Conservation (phyloP, 345 rosid species). For the Anastatica hierochuntica region DNA sequence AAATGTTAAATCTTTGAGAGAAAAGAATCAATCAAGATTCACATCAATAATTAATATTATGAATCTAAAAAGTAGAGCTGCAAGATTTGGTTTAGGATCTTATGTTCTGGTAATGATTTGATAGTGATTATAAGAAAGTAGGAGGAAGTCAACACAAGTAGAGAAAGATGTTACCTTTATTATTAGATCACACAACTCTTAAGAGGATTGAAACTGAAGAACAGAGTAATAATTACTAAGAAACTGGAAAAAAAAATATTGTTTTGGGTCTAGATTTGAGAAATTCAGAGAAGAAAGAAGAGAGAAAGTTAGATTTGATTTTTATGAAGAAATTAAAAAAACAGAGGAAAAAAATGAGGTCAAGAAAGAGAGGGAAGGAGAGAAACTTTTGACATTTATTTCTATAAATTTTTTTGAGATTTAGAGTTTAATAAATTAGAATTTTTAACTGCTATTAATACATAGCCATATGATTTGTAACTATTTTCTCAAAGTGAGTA, state of each 20-base stretch:
- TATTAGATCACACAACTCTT: conserved; percentile 1
- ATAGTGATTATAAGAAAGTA: neutral
- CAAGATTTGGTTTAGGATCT: conserved; percentile 16
- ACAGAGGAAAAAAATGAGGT: neutral
- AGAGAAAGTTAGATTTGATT: conserved; percentile 5
- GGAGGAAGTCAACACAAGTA: neutral
- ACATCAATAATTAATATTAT: no score
- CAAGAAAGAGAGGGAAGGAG: conserved; percentile 10
- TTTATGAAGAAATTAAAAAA: neutral
- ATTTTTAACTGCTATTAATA: neutral
- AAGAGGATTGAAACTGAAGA: conserved; percentile 8
- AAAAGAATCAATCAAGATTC: no score
- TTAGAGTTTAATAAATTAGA: neutral
- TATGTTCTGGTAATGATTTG: neutral
- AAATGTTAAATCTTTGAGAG: no score
- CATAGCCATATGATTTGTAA: neutral
- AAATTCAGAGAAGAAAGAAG: neutral
- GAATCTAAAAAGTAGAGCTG: neutral
- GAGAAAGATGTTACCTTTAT: conserved; percentile 25
- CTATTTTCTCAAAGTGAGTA: neutral
- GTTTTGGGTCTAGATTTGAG: conserved; percentile 2
- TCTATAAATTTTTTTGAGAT: neutral
- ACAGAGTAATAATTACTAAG: neutral
- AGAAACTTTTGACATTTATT: conserved; percentile 19
- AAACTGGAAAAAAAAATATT: neutral